These are phyloP conservation scores for Glycine tomentella DNA, from an alignment of 306 rosid species.

Conservation along the genomic window DNA sequence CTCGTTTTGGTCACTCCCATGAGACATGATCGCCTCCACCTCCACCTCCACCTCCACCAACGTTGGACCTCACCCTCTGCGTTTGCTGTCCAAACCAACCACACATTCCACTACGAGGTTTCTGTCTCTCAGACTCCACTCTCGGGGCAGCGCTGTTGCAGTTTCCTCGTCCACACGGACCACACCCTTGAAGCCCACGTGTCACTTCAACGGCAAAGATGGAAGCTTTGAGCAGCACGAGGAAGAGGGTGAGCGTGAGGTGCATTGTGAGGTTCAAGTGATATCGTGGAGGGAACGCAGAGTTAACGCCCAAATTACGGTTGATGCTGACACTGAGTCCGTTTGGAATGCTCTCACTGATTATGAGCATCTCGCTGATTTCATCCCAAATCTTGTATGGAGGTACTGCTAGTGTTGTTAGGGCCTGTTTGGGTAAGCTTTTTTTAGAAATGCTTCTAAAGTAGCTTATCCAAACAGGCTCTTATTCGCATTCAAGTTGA, in stretches of 20 bases:
- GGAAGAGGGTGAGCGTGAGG: constrained; percentile 54
- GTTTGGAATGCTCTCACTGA: constrained; percentile 92
- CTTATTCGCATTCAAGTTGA: not conserved
- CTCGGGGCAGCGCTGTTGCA: constrained; percentile 33
- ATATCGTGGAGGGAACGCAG: constrained; percentile 91
- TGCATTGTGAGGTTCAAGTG: constrained; percentile 78
- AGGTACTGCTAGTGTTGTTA: no score
- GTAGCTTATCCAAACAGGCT: not conserved
- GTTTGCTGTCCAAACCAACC: constrained; percentile 17
- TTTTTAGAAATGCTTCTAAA: no score
- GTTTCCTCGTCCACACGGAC: constrained; percentile 44
- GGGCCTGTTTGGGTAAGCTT: no score
- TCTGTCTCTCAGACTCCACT: constrained; percentile 18
- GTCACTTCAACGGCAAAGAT: constrained; percentile 40
- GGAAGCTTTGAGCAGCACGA: constrained; percentile 22
- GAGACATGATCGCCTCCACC: constrained; percentile 24
- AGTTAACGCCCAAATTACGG: constrained; percentile 63
- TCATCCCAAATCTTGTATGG: no score
- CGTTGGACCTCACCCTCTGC: constrained; percentile 47
- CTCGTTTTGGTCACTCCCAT: not conserved
- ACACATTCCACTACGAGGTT: constrained; percentile 30
- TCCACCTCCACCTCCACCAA: constrained; percentile 28
- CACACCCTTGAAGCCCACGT: constrained; percentile 47
- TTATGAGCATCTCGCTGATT: constrained; percentile 23
- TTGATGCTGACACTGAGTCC: constrained; percentile 72